Evolutionary conservation across 1,284 basidiomycete genomes (phyloP), one percentile per base, ranked within the genome.

Genomic region (Dichomitus squalens): DNA sequence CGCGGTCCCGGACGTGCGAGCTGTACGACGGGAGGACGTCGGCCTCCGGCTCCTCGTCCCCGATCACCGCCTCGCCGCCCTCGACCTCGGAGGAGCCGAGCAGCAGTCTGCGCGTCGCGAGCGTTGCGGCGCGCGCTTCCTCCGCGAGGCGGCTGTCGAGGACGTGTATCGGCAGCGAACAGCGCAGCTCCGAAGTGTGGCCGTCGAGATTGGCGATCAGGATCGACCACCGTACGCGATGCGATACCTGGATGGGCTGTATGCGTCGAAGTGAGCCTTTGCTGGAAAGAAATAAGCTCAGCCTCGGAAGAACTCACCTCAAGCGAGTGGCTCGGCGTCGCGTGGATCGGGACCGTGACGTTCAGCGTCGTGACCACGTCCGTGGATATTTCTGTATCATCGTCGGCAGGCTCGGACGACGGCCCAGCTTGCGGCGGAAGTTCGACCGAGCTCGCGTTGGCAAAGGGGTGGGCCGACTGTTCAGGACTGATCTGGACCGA

Each of bases 141-240:
- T 87, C 80, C 8, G 92, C 79, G 1, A 95, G 76, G 8, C 83
- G 77, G 58, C 82, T 68, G 63, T 95, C 88, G 23, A 97, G 86
- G 39, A 97, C 80, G 66, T 91, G 85, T 35, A 98, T 76, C 0
- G 95, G 95, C 1, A 97, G 80, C 0, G 94, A 95, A 71, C 95
- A 97, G 7, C 95, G 86, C 20, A 98, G 79, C 73, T 96, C 94
- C 2, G 93, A 95, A 1, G 87, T 88, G 70, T 95, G 93, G 0
- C 92, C 92, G 70, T 95, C 93, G n/a, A 80, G 79, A 68, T 96
- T 96, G 60, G 82, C 80, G 68, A 96, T 88, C 50, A 92, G 77
- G 59, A 92, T 88, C 31, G 72, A 83, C 88, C 88, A 91, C 33
- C 87, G 82, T 39, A 91, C 76, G 41, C 88, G 86, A 74, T 96